A percentile compares a stretch with the other conserved stretches of the same genome.
These are phyloP conservation scores for Chrysopogon serrulatus DNA, from an alignment of 176 grass and related monocot species.

Conservation along the genomic window DNA sequence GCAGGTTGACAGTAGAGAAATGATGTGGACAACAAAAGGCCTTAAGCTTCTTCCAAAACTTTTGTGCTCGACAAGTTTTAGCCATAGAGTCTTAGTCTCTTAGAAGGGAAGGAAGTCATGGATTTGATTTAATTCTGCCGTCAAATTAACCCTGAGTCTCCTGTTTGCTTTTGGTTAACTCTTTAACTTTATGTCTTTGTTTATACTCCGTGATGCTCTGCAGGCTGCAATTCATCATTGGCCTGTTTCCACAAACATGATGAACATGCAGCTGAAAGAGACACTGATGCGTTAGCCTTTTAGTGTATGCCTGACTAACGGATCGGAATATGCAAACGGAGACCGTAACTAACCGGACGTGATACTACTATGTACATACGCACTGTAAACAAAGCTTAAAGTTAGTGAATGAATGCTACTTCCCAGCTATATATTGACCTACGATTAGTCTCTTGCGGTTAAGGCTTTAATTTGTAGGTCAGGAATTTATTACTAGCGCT, in stretches of 20 bases:
- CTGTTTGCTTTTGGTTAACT: not conserved
- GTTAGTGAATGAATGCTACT: not conserved
- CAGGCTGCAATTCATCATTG: not conserved
- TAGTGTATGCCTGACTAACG: too few relatives aligned
- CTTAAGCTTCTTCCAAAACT: not conserved
- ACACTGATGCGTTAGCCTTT: not conserved
- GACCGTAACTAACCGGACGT: not conserved
- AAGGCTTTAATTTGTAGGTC: not conserved
- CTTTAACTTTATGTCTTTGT: not conserved
- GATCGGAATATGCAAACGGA: not conserved
- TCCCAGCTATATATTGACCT: conserved; percentile 4
- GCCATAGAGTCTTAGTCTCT: not conserved
- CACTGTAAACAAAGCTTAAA: not conserved
- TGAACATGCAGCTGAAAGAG: not conserved
- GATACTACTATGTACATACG: not conserved
- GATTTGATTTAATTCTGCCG: not conserved
- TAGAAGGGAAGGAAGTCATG: not conserved
- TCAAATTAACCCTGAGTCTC: not conserved
- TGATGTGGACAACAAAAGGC: not conserved
- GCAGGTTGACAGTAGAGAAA: not conserved
- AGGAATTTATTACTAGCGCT: not conserved
- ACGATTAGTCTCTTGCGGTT: not conserved
- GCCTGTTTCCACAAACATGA: not conserved
- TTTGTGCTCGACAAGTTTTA: not conserved
- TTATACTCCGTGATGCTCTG: not conserved